phyloP scores from a whole-genome alignment of 176 grass and related monocot genomes.

The Eremochloa ophiuroides region DNA sequence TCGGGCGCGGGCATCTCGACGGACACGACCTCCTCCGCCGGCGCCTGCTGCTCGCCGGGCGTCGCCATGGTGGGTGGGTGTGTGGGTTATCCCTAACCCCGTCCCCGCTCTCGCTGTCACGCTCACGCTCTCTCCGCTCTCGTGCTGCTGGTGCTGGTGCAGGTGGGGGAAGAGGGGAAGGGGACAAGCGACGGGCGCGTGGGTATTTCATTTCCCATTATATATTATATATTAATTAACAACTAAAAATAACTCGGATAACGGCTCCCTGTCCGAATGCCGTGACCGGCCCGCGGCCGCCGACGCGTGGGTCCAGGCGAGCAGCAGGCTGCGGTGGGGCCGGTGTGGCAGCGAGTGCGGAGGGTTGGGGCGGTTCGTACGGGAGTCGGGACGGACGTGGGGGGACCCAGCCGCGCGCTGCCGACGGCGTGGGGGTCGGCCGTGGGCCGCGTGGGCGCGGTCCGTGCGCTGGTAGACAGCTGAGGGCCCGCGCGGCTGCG shows the following conservation, averaged over 20 bases:
- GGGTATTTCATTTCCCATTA: conserved; percentile 31
- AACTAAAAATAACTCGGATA: background rate
- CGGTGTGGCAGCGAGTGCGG: fast-evolving
- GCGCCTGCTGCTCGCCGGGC: background rate
- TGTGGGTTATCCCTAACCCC: background rate
- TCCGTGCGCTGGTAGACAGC: background rate
- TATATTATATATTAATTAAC: background rate
- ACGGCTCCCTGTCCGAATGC: conserved; percentile 5
- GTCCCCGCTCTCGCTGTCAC: background rate
- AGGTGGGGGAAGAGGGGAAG: background rate
- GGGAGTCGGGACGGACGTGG: background rate
- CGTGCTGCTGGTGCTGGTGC: background rate
- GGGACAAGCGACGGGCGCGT: conserved; percentile 3
- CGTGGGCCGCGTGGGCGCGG: background rate
- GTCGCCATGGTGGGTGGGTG: background rate
- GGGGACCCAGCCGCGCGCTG: background rate
- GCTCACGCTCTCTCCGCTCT: background rate
- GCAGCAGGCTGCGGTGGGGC: fast-evolving
- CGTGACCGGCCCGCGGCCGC: too few species aligned
- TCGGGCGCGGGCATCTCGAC: conserved; percentile 64
- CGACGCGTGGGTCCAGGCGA: background rate
- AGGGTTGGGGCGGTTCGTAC: fast-evolving
- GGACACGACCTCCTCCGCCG: conserved; percentile 23
- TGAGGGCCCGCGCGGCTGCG: fast-evolving
- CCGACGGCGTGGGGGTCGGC: background rate